Evolutionary conservation across 2,329 filamentous ascomycete species (phyloP), one percentile per base, ranked within the genome.

Genomic region (Scortechinia acanthostroma): DNA sequence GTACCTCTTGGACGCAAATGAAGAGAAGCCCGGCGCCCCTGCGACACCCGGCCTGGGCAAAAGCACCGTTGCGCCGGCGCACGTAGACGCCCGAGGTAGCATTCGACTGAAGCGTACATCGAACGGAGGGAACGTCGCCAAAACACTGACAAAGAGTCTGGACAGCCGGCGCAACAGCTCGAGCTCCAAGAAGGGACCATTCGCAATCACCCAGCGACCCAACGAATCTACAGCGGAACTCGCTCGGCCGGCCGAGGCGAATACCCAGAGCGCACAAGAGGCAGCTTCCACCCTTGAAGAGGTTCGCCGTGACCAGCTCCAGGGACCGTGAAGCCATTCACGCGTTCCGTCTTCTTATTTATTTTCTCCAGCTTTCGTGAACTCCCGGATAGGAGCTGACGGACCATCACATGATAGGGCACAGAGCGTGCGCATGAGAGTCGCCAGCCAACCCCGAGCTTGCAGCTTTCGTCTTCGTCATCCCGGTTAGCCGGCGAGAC

Each of bases 1-100:
- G 84, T 87, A 86, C 57, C 69, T 88, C 16, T 71, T 88, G 13
- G 83, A 88, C 55, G 84, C 84, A 0, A 68, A 69, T 0, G 84
- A 88, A 58, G 84, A 88, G 58, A 86, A 86, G 50, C 74, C 80
- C 2, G 75, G 74, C 2, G 81, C 80, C 10, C 84, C 84, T 1
- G 77, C 75, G 22, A 88, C 83, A 0, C 83, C 84, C 0, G 82
- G 83, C 0, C 64, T 86, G 4, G 80, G 80, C n/a, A 85, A 85
- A 54, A 81, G 75, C 51, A 88, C 84, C 0, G 83, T 87, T 20
- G 79, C 80, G 10, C 78, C 79, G n/a, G 77, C 80, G 19, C 73
- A 79, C 43, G 75, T 86, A 17, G 80, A 84, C 53, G 83, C 81
- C 2, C 78, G 73, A 52, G 84, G 81, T 16, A 82, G 50, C 30